phyloP scores from a whole-genome alignment of 208 protist genomes.

The Novymonas esmeraldas region DNA sequence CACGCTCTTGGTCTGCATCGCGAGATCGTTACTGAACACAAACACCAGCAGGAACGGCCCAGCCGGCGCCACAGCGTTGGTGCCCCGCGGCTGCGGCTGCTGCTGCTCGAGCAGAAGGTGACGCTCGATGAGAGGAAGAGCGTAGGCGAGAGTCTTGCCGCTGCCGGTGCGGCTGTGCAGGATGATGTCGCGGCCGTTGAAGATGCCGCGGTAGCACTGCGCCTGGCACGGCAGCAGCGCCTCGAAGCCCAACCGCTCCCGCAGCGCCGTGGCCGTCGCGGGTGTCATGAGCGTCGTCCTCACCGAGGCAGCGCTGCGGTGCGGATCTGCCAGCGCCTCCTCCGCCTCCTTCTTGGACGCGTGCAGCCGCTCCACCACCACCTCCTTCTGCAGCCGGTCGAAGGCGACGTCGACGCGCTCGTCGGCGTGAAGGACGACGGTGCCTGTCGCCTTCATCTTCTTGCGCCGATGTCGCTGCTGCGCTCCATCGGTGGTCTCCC shows the following conservation, averaged over 20 bases:
- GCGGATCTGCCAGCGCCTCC: slow-evolving; percentile 27
- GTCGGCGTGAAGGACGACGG: slow-evolving; percentile 83
- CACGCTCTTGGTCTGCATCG: slow-evolving; percentile 83
- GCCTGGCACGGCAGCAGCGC: slow-evolving; percentile 79
- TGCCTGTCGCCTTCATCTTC: slow-evolving; percentile 86
- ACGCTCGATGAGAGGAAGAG: slow-evolving; percentile 95
- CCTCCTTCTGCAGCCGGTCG: slow-evolving; percentile 68
- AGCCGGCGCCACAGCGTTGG: not conserved
- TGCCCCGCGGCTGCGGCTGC: not conserved
- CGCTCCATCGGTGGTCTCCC: slow-evolving; percentile 60
- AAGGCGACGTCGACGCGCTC: slow-evolving; percentile 67
- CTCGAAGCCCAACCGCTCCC: slow-evolving; percentile 62
- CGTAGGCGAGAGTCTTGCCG: slow-evolving; percentile 98
- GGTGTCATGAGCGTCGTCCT: slow-evolving; percentile 73
- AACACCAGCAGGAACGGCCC: slow-evolving; percentile 88
- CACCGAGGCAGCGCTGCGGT: slow-evolving; percentile 19
- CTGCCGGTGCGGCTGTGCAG: slow-evolving; percentile 94
- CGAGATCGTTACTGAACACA: slow-evolving; percentile 88
- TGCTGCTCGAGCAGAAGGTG: slow-evolving; percentile 62
- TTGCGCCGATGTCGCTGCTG: slow-evolving; percentile 32
- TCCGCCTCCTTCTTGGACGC: slow-evolving; percentile 19
- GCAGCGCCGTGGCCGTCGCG: slow-evolving; percentile 51
- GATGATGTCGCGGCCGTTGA: slow-evolving; percentile 89
- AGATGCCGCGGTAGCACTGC: slow-evolving; percentile 89
- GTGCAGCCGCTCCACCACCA: slow-evolving; percentile 35